Conservation (phyloP, 148 eudicot species). For the Gaultheria prostrata region DNA sequence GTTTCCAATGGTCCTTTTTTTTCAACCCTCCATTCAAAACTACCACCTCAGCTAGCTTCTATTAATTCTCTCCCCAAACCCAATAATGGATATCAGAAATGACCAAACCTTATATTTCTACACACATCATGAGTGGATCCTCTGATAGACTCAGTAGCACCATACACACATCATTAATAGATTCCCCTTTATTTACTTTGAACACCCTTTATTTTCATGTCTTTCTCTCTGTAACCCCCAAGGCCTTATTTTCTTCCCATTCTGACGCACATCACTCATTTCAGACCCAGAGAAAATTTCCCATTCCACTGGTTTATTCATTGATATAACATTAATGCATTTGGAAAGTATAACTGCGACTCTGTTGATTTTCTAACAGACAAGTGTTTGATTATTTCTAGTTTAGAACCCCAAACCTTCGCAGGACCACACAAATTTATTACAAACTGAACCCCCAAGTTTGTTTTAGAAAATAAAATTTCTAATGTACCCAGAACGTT, state of each 20-base stretch:
- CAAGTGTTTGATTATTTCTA: not conserved
- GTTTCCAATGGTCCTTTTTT: slow-evolving; percentile 18
- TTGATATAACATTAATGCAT: not conserved
- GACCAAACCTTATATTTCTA: slow-evolving; percentile 43
- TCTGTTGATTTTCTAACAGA: slow-evolving; percentile 5
- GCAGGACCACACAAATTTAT: no score
- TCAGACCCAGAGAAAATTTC: not conserved
- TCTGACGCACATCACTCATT: slow-evolving; percentile 11
- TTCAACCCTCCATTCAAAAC: slow-evolving; percentile 21
- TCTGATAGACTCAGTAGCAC: slow-evolving; percentile 19
- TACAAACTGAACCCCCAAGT: no score
- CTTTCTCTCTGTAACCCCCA: not conserved
- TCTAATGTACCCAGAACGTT: no score
- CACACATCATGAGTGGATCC: slow-evolving; percentile 32
- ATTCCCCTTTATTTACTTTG: slow-evolving; percentile 1
- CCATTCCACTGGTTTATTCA: not conserved
- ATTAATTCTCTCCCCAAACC: not conserved
- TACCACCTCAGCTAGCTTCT: slow-evolving; percentile 2
- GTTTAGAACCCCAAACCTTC: no score
- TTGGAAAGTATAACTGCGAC: not conserved
- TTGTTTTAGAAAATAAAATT: no score
- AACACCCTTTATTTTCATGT: not conserved
- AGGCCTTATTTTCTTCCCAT: slow-evolving; percentile 1
- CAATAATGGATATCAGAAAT: slow-evolving; percentile 28
- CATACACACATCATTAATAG: not conserved